phyloP scores from a whole-genome alignment of 139 green algal genomes.

The Volvox africanus region DNA sequence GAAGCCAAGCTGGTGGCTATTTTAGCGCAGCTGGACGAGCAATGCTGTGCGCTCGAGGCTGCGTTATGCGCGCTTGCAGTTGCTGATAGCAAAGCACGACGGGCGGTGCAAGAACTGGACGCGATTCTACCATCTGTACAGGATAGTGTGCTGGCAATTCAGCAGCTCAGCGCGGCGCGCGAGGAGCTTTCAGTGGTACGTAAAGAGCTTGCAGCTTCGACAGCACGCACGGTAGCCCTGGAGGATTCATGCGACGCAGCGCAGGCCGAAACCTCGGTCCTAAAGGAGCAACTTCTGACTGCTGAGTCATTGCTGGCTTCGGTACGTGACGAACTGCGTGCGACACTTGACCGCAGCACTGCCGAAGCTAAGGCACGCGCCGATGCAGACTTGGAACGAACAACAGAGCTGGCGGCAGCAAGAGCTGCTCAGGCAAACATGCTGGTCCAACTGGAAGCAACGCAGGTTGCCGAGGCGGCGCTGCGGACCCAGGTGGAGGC shows the following conservation, averaged over 20 bases:
- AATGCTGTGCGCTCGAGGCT: not conserved
- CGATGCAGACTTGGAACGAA: not conserved
- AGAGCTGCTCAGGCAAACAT: slow-evolving; percentile 4
- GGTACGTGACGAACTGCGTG: not conserved
- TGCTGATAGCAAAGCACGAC: not conserved
- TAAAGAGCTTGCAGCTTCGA: not conserved
- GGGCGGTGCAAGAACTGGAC: not conserved
- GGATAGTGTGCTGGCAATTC: not conserved
- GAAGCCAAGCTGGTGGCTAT: not conserved
- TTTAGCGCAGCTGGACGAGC: not conserved
- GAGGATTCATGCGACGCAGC: not conserved
- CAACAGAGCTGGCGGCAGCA: not conserved
- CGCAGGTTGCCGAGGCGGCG: not conserved
- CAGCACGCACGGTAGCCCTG: not conserved
- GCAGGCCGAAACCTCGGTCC: not conserved
- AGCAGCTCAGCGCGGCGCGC: not conserved
- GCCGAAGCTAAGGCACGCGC: slow-evolving; percentile 8
- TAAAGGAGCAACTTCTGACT: not conserved
- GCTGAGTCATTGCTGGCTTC: not conserved
- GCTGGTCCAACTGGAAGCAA: not conserved
- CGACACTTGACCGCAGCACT: not conserved
- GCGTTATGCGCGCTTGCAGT: not conserved
- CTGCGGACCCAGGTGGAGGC: slow-evolving; percentile 39
- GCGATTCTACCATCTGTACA: not conserved
- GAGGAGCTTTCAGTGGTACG: not conserved